Conservation (phyloP, 2,329 filamentous ascomycete species). For the Aspergillus neotritici region DNA sequence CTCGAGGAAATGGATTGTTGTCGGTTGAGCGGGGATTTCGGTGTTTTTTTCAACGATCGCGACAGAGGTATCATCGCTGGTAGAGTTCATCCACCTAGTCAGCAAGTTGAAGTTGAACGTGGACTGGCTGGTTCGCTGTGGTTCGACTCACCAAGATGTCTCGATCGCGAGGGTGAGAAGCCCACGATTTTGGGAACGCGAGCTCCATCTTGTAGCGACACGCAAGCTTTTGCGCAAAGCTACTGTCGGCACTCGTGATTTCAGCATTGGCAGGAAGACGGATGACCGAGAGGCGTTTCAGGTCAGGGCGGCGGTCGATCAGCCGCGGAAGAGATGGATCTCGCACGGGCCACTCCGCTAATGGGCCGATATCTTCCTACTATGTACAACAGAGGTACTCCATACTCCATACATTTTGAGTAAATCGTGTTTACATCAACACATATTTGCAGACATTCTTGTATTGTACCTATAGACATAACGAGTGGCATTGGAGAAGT, state of each 20-base stretch:
- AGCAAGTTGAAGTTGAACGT: background rate
- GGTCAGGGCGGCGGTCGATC: background rate
- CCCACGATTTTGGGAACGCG: conserved; percentile 14
- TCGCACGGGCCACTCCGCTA: conserved; percentile 28
- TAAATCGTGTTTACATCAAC: background rate
- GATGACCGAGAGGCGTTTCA: background rate
- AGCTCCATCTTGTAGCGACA: conserved; percentile 4
- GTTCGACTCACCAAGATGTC: conserved; percentile 37
- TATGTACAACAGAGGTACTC: background rate
- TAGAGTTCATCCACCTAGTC: background rate
- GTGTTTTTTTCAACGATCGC: conserved; percentile 63
- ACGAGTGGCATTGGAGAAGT: conserved; percentile 10
- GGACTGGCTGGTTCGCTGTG: background rate
- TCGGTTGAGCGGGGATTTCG: conserved; percentile 22
- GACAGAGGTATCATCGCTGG: conserved; percentile 84
- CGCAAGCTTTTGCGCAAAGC: conserved; percentile 17
- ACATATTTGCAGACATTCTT: background rate
- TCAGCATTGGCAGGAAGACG: conserved; percentile 22
- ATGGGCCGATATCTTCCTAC: conserved; percentile 20
- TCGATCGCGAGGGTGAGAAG: conserved; percentile 44
- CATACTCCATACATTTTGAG: background rate
- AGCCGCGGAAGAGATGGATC: conserved; percentile 18
- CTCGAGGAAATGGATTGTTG: conserved; percentile 68
- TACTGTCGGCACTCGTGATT: conserved; percentile 11
- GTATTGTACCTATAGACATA: conserved; percentile 1